Base-by-base conservation (phyloP, 2,329 filamentous ascomycete species). In the Fusarium sarcochroum region DNA sequence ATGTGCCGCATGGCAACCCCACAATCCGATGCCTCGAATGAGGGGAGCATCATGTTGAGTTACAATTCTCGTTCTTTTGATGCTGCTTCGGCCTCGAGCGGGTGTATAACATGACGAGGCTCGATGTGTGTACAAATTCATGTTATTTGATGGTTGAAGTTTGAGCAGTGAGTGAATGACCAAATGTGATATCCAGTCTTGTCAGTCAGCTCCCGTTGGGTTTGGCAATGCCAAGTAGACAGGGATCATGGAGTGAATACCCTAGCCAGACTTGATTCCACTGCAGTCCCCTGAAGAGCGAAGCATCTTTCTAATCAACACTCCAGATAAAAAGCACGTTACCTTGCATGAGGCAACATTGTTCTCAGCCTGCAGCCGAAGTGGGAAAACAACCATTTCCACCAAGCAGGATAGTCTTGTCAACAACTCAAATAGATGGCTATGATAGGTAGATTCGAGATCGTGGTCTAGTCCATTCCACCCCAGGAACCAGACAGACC, bases 1-100 rank as follows among this genome's bases (percentile, higher is more conserved):
- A 72, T 65, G 61, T 58, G 69, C 70, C 64, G 70, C 66, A 73
- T 69, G 61, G 68, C 62, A 74, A 74, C 72, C 72, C 72, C 72
- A 74, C 70, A 74, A 48, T 63, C 54, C 49, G 46, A 63, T 42
- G 25, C 27, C 47, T 69, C 20, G 34, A 70, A 48, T 58, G 67
- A 70, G 67, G 67, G 67, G 35, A 65, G 45, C 32, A 47, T 65
- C 38, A 35, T 46, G 35, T 41, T 27, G 46, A 64, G 27, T 50
- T 46, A 20, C 20, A 32, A 21, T 25, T 42, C 17, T 27, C 27
- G 18, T 40, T n/a, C 15, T 23, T 13, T 41, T 15, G 7, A 13
- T 13, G 48, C 10, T 37, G 40, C 20, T 45, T 18, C 17, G 23
- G 48, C 17, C 3, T 3, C 23, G 20, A 20, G 35, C 30, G 21